Evolutionary conservation across 805 yeast genomes (phyloP).

Genomic region (Spathaspora gorwiae): DNA sequence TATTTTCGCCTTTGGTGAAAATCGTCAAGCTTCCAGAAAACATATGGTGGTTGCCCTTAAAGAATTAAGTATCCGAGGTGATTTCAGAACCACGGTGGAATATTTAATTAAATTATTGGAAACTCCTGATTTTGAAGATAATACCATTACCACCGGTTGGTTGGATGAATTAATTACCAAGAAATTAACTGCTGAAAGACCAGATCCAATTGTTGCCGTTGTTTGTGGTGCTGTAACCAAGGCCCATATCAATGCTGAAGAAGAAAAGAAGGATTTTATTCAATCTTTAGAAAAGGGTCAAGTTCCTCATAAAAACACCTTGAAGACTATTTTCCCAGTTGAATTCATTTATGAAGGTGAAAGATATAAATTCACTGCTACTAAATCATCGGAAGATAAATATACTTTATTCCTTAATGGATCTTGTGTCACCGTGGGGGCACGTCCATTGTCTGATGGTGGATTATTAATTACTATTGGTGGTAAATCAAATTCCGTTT

Average conservation of each 20-base stretch:
- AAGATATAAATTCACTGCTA: conserved; percentile 92
- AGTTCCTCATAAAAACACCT: conserved; percentile 75
- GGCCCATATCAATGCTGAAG: conserved; percentile 77
- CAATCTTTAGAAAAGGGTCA: conserved; percentile 90
- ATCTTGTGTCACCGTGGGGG: conserved; percentile 82
- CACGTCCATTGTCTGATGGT: conserved; percentile 88
- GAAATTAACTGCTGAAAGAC: conserved; percentile 94
- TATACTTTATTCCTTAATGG: conserved; percentile 93
- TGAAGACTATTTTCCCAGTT: conserved; percentile 85
- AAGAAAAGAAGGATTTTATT: conserved; percentile 63
- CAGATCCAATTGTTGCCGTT: conserved; percentile 85
- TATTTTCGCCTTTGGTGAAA: conserved; percentile 98
- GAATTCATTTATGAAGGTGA: conserved; percentile 95
- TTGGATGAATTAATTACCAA: conserved; percentile 91
- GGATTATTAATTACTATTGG: conserved; percentile 83
- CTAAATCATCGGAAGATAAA: conserved; percentile 80
- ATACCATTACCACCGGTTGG: conserved; percentile 98
- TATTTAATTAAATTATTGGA: conserved; percentile 91
- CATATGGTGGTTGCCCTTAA: conserved; percentile 98
- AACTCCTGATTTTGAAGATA: conserved; percentile 93
- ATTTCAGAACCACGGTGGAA: conserved; percentile 96
- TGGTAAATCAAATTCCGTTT: conserved; percentile 91
- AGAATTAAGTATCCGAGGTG: conserved; percentile 96
- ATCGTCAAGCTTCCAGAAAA: conserved; percentile 94
- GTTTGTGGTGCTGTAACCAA: conserved; percentile 98